Evolutionary conservation across 2,329 filamentous ascomycete genomes (phyloP).

Genomic region (Clonostachys sp.): DNA sequence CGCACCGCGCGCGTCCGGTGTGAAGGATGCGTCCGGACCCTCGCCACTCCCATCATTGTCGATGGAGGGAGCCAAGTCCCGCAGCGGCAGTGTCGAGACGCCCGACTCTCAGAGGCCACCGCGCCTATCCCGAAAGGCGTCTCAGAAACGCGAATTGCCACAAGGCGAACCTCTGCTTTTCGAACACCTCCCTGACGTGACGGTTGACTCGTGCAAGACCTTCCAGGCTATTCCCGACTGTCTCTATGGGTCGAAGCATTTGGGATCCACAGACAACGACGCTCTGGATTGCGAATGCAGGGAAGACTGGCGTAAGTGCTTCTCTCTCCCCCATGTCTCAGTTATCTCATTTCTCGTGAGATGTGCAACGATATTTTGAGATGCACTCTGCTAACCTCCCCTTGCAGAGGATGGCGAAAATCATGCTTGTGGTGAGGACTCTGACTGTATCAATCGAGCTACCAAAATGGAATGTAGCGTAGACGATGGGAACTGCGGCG

Average conservation of each 20-base stretch:
- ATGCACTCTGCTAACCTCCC: not conserved
- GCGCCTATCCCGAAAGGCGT: slow-evolving; percentile 69
- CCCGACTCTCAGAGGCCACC: slow-evolving; percentile 52
- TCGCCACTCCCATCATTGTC: slow-evolving; percentile 36
- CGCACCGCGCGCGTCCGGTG: slow-evolving; percentile 32
- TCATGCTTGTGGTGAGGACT: slow-evolving; percentile 88
- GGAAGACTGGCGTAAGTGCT: slow-evolving; percentile 85
- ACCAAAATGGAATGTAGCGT: slow-evolving; percentile 94
- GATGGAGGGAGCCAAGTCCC: slow-evolving; percentile 38
- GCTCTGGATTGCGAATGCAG: slow-evolving; percentile 90
- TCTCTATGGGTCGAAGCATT: slow-evolving; percentile 84
- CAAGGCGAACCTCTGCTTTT: slow-evolving; percentile 57
- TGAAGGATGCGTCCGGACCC: slow-evolving; percentile 27
- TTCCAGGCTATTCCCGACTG: slow-evolving; percentile 84
- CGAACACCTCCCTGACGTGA: slow-evolving; percentile 71
- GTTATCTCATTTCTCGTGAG: too few species aligned
- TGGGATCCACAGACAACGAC: slow-evolving; percentile 88
- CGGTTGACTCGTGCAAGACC: slow-evolving; percentile 65
- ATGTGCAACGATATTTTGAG: too few species aligned
- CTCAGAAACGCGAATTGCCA: slow-evolving; percentile 59
- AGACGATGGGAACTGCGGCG: slow-evolving; percentile 77
- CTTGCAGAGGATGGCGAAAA: slow-evolving; percentile 59
- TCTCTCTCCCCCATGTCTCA: slow-evolving; percentile 1
- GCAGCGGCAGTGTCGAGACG: slow-evolving; percentile 41
- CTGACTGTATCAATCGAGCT: slow-evolving; percentile 96